Conservation (phyloP, 805 yeast genomes). For the Saturnispora silvae region DNA sequence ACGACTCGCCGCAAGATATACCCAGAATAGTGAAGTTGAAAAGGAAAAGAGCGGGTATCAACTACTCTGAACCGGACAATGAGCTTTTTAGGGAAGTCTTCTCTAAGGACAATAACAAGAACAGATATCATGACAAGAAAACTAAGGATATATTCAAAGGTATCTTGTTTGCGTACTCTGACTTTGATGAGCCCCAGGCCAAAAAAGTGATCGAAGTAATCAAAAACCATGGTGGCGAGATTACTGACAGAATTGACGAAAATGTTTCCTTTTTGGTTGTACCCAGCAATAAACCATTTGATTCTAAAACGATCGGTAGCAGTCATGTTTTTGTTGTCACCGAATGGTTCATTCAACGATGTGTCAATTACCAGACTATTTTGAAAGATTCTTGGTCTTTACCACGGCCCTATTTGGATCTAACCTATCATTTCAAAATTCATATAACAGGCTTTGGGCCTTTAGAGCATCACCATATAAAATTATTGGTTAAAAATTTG, state of each 20-base stretch:
- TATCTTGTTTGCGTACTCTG: conserved; percentile 30
- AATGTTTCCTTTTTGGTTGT: conserved; percentile 29
- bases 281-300: conserved; percentile 16
- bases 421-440: conserved; percentile 25
- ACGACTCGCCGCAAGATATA: conserved; percentile 10
- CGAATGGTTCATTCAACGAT: conserved; percentile 27
- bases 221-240: conserved; percentile 17
- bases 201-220: conserved; percentile 14
- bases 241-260: conserved; percentile 15
- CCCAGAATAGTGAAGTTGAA: conserved; percentile 24
- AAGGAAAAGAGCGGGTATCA: conserved; percentile 12
- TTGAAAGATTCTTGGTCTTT: conserved; percentile 21
- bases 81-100: conserved; percentile 10
- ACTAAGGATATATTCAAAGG: conserved; percentile 29
- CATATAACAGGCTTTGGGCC: conserved; percentile 24
- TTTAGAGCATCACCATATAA: conserved; percentile 24
- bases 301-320: conserved; percentile 13
- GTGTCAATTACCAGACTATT: conserved; percentile 15
- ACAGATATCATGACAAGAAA: neutral
- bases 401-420: conserved; percentile 19
- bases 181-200: conserved; percentile 17
- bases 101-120: neutral
- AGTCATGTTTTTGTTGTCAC: conserved; percentile 18
- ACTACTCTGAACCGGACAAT: conserved; percentile 6
- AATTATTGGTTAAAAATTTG: conserved; percentile 45